Conservation (phyloP, 2,329 filamentous ascomycete species). For the Pestalotiopsis sp. region DNA sequence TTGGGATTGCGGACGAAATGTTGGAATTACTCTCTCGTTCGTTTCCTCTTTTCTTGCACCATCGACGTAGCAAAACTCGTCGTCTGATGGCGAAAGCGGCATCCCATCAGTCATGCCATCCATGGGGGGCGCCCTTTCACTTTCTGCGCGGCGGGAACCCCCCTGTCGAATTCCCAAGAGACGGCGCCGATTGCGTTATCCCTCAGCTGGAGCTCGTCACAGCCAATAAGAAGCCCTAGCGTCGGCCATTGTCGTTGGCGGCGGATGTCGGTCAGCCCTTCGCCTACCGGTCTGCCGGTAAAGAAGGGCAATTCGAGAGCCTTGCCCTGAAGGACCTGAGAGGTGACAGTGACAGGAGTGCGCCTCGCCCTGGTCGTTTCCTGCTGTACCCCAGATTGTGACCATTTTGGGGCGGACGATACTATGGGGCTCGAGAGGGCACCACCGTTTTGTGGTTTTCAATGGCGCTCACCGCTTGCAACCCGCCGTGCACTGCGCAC, state of each 20-base stretch:
- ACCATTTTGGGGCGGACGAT: neutral
- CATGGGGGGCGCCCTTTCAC: neutral
- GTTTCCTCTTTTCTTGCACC: neutral
- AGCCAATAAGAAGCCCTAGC: constrained; percentile 3
- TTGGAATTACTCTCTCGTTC: neutral
- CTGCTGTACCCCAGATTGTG: constrained; percentile 7
- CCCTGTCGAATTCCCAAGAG: neutral
- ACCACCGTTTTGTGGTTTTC: neutral
- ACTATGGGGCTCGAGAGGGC: neutral
- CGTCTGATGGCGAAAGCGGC: constrained; percentile 3
- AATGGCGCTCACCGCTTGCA: neutral
- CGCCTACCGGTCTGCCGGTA: constrained; percentile 8
- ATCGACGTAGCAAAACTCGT: neutral
- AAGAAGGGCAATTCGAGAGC: neutral
- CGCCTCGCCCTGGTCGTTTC: neutral
- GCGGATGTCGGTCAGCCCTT: constrained; percentile 7
- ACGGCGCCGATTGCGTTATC: constrained; percentile 13
- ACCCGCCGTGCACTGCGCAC: neutral
- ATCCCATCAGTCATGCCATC: constrained; percentile 3
- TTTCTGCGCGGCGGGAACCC: neutral
- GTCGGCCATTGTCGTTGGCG: neutral
- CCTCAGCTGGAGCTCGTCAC: constrained; percentile 9
- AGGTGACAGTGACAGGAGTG: neutral
- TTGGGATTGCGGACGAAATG: neutral
- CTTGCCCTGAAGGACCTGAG: neutral